A percentile compares a stretch with the other conserved stretches of the same genome.
Conservation (phyloP, 2,329 filamentous ascomycete genomes). For the Fusarium sp. region DNA sequence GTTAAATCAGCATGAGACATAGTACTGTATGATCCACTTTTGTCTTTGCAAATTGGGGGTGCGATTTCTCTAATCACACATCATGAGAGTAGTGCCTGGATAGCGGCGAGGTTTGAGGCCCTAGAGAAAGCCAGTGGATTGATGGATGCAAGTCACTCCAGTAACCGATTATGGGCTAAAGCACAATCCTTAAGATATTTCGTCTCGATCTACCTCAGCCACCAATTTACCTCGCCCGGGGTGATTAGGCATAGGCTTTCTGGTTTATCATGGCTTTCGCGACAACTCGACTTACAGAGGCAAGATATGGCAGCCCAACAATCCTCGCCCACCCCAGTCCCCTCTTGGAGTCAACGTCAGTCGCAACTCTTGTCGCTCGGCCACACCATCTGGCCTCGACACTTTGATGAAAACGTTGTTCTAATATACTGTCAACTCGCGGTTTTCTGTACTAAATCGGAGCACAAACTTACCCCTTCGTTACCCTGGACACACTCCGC, state of each 20-base stretch:
- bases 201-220: background rate
- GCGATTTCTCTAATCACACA: background rate
- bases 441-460: background rate
- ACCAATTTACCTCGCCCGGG: background rate
- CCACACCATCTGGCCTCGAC: conserved; percentile 56
- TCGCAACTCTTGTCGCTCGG: conserved; percentile 64
- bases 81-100: background rate
- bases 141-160: background rate
- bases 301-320: conserved; percentile 90
- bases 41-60: background rate
- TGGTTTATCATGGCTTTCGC: background rate
- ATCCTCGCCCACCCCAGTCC: conserved; percentile 89
- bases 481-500: conserved; percentile 90
- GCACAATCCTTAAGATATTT: background rate
- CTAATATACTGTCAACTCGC: conserved; percentile 54
- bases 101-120: background rate
- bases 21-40: background rate
- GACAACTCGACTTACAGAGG: conserved; percentile 63
- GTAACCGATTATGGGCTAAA: background rate
- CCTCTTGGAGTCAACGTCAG: conserved; percentile 78
- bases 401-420: conserved; percentile 74
- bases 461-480: conserved; percentile 74
- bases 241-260: background rate
- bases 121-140: no score
- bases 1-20: background rate